Conservation (phyloP, 2,329 filamentous ascomycete genomes). For the Aspergillus eucalypticola region DNA sequence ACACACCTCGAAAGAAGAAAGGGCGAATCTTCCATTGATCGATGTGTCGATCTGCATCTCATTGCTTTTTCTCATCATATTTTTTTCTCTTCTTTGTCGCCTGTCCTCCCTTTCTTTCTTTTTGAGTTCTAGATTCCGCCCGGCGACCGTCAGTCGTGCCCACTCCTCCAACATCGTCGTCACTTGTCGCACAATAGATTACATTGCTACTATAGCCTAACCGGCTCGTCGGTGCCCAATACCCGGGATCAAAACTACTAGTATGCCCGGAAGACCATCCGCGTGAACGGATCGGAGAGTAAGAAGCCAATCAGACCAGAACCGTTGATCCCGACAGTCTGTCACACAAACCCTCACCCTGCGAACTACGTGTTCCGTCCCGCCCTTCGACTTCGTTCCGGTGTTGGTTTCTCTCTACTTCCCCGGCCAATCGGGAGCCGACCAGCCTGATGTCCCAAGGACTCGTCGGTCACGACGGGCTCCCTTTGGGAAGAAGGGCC, state of each 20-base stretch:
- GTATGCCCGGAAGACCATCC: constrained; percentile 7
- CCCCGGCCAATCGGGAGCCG: constrained; percentile 5
- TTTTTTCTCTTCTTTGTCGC: background rate
- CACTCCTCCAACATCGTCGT: background rate
- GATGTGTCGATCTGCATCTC: constrained; percentile 1
- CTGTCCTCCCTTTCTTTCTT: background rate
- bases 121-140: background rate
- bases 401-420: background rate
- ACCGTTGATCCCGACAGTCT: constrained; percentile 10
- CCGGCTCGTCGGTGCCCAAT: constrained; percentile 9
- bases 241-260: constrained; percentile 7
- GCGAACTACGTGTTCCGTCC: constrained; percentile 11
- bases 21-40: background rate
- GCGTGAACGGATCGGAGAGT: constrained; percentile 11
- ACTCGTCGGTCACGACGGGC: background rate
- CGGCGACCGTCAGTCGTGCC: background rate
- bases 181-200: constrained; percentile 2
- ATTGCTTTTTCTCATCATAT: background rate
- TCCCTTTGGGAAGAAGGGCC: background rate
- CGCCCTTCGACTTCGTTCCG: constrained; percentile 2
- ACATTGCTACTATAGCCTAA: constrained; percentile 4
- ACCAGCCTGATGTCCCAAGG: background rate
- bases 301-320: constrained; percentile 9
- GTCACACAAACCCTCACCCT: constrained; percentile 8
- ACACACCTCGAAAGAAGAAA: background rate